Conservation (phyloP, 306 rosid species). For the Malus domestica region DNA sequence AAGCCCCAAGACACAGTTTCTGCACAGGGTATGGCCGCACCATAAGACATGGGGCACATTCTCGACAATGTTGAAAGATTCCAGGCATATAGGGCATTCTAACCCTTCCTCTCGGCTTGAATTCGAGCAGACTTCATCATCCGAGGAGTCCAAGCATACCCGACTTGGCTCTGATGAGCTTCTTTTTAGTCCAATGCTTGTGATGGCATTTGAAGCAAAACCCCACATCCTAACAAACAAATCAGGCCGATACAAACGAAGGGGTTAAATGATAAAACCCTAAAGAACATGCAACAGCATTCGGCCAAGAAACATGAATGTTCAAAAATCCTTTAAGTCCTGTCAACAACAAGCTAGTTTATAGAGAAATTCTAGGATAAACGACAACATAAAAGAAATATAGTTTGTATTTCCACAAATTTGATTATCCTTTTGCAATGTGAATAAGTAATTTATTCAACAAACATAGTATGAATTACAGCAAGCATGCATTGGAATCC, state of each 20-base stretch:
- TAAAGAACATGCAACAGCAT: constrained; percentile 4
- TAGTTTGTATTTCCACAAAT: no score
- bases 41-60: constrained; percentile 88
- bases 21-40: constrained; percentile 94
- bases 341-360: constrained; percentile 14
- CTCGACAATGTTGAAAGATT: constrained; percentile 92
- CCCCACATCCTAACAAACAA: constrained; percentile 53
- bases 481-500: neutral
- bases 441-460: neutral
- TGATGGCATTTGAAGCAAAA: constrained; percentile 61
- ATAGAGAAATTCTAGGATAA: neutral
- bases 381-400: no score
- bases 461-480: neutral
- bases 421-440: no score
- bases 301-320: constrained; percentile 4
- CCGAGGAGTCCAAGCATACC: constrained; percentile 60
- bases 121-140: constrained; percentile 76
- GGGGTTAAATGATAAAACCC: constrained; percentile 11
- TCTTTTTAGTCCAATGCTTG: constrained; percentile 59
- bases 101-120: constrained; percentile 71
- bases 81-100: constrained; percentile 93
- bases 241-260: neutral
- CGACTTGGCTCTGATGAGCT: constrained; percentile 34
- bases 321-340: neutral
- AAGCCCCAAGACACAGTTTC: constrained; percentile 81